A percentile compares a stretch with the other conserved stretches of the same genome.
phyloP scores from a whole-genome alignment of 768 basidiomycete species.

The Rhodotorula toruloides region DNA sequence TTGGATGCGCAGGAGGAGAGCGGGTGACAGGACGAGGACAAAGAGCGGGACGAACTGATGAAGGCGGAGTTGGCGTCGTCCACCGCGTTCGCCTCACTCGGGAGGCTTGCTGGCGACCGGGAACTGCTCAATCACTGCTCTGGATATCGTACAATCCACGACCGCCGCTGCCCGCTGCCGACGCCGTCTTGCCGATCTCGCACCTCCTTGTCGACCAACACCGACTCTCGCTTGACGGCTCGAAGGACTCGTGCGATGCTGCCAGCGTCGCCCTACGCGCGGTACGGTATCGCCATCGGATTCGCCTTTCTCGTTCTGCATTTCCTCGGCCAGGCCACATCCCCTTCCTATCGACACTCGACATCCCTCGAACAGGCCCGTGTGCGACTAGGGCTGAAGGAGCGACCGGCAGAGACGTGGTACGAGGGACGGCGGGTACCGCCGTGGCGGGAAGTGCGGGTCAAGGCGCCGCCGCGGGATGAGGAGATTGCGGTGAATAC shows the following conservation, averaged over 20 bases:
- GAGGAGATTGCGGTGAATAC: not conserved
- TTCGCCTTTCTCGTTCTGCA: constrained; percentile 6
- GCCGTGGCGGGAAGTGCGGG: not conserved
- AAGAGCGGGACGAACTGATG: no score
- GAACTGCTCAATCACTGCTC: no score
- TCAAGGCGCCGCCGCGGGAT: not conserved
- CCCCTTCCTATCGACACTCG: not conserved
- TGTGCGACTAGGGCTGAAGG: constrained; percentile 4
- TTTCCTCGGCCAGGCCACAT: constrained; percentile 2
- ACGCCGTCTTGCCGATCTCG: no score
- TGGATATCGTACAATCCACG: no score
- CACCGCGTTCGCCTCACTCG: no score
- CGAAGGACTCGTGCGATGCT: not conserved
- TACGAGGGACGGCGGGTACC: not conserved
- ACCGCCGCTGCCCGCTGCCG: no score
- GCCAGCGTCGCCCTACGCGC: not conserved
- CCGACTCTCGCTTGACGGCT: not conserved
- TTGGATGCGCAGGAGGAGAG: no score
- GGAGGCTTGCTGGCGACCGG: no score
- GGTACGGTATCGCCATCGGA: not conserved
- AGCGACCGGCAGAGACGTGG: constrained; percentile 9
- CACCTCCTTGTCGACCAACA: no score
- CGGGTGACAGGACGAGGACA: no score
- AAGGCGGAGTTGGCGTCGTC: no score
- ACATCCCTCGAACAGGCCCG: constrained; percentile 12